Conservation (phyloP, 129 eudicot species). For the Ambrosia artemisiifolia region DNA sequence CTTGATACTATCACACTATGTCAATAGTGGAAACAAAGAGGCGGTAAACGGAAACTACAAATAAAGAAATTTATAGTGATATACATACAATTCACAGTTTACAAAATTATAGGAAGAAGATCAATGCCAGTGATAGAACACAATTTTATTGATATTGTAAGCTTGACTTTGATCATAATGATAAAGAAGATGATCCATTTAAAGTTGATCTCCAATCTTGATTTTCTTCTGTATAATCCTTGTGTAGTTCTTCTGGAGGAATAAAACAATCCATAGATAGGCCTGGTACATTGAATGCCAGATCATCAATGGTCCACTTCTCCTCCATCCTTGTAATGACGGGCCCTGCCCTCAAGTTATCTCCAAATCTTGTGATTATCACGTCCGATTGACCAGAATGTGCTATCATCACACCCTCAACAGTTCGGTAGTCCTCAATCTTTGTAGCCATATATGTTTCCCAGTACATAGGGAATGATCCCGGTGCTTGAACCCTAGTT, state of each 20-base stretch:
- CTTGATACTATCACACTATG: neutral
- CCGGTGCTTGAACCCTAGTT: conserved; percentile 85
- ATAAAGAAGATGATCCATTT: conserved; percentile 22
- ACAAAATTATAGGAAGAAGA: conserved; percentile 15
- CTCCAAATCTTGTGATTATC: conserved; percentile 81
- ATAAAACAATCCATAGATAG: conserved; percentile 79
- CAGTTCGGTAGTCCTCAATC: conserved; percentile 66
- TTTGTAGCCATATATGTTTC: conserved; percentile 89
- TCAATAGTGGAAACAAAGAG: conserved; percentile 3
- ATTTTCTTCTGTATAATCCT: conserved; percentile 43
- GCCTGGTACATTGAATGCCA: conserved; percentile 94
- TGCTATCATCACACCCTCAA: conserved; percentile 81
- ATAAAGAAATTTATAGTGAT: conserved; percentile 24
- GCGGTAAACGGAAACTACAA: conserved; percentile 10
- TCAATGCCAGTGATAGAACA: conserved; percentile 21
- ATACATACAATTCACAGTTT: conserved; percentile 35
- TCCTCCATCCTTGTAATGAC: conserved; percentile 82
- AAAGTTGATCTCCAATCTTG: conserved; percentile 49
- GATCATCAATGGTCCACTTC: conserved; percentile 76
- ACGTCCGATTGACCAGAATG: conserved; percentile 86
- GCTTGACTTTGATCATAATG: conserved; percentile 5
- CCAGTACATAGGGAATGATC: conserved; percentile 82
- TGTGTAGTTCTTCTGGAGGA: conserved; percentile 72
- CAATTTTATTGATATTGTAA: conserved; percentile 16
- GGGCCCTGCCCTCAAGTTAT: conserved; percentile 68